phyloP scores from a whole-genome alignment of 306 rosid genomes.

The Neltuma alba region DNA sequence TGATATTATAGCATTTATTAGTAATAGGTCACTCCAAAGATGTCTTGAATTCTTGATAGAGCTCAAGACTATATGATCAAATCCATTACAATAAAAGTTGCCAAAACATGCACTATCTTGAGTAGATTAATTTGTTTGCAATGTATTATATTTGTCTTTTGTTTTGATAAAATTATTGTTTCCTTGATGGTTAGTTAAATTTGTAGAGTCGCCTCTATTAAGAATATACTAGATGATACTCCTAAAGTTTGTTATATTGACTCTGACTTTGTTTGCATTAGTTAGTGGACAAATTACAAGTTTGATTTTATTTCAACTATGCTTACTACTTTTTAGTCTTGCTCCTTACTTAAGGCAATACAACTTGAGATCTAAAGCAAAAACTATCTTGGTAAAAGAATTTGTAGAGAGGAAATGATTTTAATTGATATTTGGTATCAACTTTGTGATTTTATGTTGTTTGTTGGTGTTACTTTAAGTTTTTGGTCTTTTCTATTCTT shows the following conservation, averaged over 20 bases:
- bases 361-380: slow-evolving; percentile 10
- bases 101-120: slow-evolving; percentile 4
- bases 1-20: slow-evolving; percentile 22
- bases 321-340: not conserved
- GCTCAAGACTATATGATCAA: slow-evolving; percentile 24
- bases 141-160: slow-evolving; percentile 22
- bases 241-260: not conserved
- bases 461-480: not conserved
- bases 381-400: not conserved
- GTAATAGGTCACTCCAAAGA: slow-evolving; percentile 19
- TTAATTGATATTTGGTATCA: slow-evolving; percentile 1
- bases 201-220: slow-evolving; percentile 71
- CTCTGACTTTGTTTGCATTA: not conserved
- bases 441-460: slow-evolving; percentile 5
- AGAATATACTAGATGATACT: slow-evolving; percentile 69
- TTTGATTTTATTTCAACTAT: not conserved
- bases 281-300: not conserved
- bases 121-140: not conserved
- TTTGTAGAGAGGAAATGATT: slow-evolving; percentile 16
- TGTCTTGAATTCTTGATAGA: slow-evolving; percentile 11
- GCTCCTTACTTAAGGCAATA: slow-evolving; percentile 6
- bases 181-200: slow-evolving; percentile 72
- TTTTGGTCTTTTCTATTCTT: slow-evolving; percentile 6
- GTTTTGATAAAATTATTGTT: slow-evolving; percentile 8
- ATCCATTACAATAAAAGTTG: slow-evolving; percentile 1